Evolutionary conservation across 169 alveolate genomes (phyloP).

Genomic region (Amoebophrya sp.): DNA sequence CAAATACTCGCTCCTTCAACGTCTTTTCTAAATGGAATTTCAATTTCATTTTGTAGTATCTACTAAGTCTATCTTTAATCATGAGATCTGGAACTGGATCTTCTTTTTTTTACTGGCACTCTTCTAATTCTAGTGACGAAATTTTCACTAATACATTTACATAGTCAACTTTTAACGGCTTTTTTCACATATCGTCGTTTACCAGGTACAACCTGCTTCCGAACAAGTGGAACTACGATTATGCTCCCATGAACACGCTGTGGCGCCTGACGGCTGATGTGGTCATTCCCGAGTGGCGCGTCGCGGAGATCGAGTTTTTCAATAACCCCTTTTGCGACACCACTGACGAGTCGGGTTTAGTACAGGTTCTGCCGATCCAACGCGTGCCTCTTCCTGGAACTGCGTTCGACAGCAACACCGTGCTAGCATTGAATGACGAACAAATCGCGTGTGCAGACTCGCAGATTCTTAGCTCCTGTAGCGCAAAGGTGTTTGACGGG

Average conservation of each 20-base stretch:
- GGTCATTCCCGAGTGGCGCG: conserved; percentile 8
- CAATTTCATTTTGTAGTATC: too few species aligned
- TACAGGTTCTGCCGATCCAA: neutral
- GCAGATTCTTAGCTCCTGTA: neutral
- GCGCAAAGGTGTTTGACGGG: neutral
- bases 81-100: too few species aligned
- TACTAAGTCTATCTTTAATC: too few species aligned
- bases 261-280: neutral
- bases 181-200: too few species aligned
- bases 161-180: too few species aligned
- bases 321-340: conserved; percentile 19
- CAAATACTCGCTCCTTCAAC: too few species aligned
- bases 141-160: too few species aligned
- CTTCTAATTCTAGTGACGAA: too few species aligned
- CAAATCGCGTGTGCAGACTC: neutral
- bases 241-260: conserved; percentile 6
- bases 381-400: neutral
- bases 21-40: too few species aligned
- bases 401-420: neutral
- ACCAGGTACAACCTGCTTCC: neutral
- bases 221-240: conserved; percentile 2
- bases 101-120: too few species aligned
- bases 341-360: neutral
- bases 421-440: neutral
- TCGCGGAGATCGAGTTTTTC: neutral